Evolutionary conservation across 1,284 basidiomycete species (phyloP).

Genomic region (Trametes polyzona): DNA sequence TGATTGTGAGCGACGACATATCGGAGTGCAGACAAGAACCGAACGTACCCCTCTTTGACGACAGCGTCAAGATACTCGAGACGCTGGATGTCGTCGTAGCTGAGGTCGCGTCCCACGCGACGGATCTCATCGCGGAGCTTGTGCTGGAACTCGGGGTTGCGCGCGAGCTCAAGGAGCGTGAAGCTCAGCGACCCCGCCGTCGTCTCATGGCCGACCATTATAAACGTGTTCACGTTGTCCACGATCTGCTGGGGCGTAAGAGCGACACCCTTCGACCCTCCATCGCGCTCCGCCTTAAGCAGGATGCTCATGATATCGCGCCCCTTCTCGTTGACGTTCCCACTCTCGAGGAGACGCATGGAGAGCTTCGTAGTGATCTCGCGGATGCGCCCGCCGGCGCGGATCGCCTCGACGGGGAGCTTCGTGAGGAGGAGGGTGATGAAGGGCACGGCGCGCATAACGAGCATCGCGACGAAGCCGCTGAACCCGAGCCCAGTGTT

Average conservation of each 20-base stretch:
- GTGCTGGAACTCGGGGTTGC: conserved; percentile 49
- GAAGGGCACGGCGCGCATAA: conserved; percentile 29
- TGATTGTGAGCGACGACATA: background rate
- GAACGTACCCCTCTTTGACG: conserved; percentile 30
- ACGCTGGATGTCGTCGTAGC: conserved; percentile 50
- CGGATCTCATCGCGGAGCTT: conserved; percentile 56
- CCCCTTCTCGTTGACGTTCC: conserved; percentile 25
- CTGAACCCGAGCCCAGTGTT: conserved; percentile 29
- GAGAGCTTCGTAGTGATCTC: conserved; percentile 30
- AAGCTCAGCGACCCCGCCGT: conserved; percentile 36
- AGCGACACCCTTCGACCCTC: conserved; percentile 13
- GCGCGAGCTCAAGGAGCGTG: conserved; percentile 49
- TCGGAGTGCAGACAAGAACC: background rate
- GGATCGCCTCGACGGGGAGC: conserved; percentile 28
- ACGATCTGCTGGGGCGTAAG: conserved; percentile 34
- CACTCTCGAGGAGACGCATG: conserved; percentile 27
- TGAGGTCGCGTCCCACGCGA: conserved; percentile 26
- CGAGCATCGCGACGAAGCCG: conserved; percentile 33
- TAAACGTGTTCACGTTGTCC: conserved; percentile 33
- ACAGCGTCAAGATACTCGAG: conserved; percentile 61
- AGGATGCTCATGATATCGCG: conserved; percentile 32
- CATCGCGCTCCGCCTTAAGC: conserved; percentile 21
- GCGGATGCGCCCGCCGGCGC: conserved; percentile 29
- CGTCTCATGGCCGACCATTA: conserved; percentile 41
- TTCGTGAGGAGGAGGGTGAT: conserved; percentile 26